Percentiles rank a stretch among this genome's conserved stretches.
Conservation (phyloP, 2,329 filamentous ascomycete genomes). For the Fusarium multiceps region DNA sequence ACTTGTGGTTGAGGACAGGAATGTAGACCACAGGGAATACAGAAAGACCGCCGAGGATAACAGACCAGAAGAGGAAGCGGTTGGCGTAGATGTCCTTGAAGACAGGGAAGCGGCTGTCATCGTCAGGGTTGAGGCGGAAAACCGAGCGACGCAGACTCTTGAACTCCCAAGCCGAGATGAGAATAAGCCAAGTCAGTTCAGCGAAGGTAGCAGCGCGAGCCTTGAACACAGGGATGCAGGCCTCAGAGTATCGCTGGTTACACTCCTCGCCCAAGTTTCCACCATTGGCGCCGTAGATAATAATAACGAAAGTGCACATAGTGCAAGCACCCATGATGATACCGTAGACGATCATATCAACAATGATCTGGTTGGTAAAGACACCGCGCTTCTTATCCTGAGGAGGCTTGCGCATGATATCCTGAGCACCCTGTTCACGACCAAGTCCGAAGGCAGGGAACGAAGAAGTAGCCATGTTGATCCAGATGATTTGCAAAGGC, state of each 20-base stretch:
- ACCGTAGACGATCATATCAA: conserved; percentile 85
- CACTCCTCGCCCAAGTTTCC: conserved; percentile 70
- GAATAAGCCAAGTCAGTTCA: conserved; percentile 77
- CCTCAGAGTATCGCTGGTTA: conserved; percentile 68
- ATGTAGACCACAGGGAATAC: conserved; percentile 79
- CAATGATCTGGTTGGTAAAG: conserved; percentile 80
- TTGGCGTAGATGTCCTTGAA: conserved; percentile 75
- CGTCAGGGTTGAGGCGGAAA: conserved; percentile 72
- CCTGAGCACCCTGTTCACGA: conserved; percentile 77
- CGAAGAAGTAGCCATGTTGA: conserved; percentile 92
- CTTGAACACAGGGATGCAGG: conserved; percentile 71
- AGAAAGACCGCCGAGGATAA: conserved; percentile 68
- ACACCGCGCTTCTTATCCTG: conserved; percentile 75
- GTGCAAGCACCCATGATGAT: conserved; percentile 79
- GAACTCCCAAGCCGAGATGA: conserved; percentile 83
- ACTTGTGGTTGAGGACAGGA: conserved; percentile 73
- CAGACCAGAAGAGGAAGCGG: conserved; percentile 76
- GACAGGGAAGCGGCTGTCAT: conserved; percentile 62
- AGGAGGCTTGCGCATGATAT: conserved; percentile 84
- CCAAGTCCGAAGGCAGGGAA: conserved; percentile 90
- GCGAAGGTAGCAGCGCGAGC: conserved; percentile 80
- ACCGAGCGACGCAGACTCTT: conserved; percentile 77
- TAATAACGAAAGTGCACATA: conserved; percentile 73
- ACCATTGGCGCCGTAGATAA: conserved; percentile 66
- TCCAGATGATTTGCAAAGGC: conserved; percentile 90